Base-by-base conservation (phyloP, 1,284 basidiomycete species). In the Ganoderma lingzhi region DNA sequence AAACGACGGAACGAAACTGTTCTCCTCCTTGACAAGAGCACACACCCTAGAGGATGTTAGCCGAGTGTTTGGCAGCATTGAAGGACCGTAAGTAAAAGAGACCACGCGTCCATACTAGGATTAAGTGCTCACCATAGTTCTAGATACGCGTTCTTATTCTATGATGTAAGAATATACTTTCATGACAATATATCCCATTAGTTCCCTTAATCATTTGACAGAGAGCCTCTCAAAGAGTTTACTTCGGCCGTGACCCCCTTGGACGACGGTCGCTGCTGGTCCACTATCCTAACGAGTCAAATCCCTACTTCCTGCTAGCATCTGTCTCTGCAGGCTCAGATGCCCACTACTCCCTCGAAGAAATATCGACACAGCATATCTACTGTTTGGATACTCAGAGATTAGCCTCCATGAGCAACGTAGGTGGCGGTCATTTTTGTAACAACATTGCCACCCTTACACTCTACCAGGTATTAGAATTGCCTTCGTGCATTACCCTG, bases 201-300 rank as follows among this genome's bases (percentile, higher is more conserved):
- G 5, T 42, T 39, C 48, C 39, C 39, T 41, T 62, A 6, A 39
- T 8, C 12, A 9, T 5, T 0, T 3, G 3, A 3, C 32, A 73
- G 72, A 53, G 35, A 30, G 4, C 45, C 3, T 44, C 67, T 4
- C 67, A 45, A 23, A 66, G 12, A 12, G 14, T 75, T 1, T 75
- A 69, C 53, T 94, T 76, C 78, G 94, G 88, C 6, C 87, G 97
- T 60, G 97, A 99, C 79, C 95, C 96, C 1, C 87, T 99, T 0
- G 97, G 97, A 1, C 88, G 98, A 37, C 88, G 98, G 55, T 99
- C 97, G 8, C 85, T 99, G 1, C 84, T 99, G 1, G 80, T 95
- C 28, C 89, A 93, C 69, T 81, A 80, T 67, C 90, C 91, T 19
- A 86, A 84, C 19, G 62, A 71, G 0, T 66, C 72, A 28, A 80